These are phyloP conservation scores for Zychaea mexicana DNA, from an alignment of 371 early-diverging fungal genomes.

Conservation along the genomic window DNA sequence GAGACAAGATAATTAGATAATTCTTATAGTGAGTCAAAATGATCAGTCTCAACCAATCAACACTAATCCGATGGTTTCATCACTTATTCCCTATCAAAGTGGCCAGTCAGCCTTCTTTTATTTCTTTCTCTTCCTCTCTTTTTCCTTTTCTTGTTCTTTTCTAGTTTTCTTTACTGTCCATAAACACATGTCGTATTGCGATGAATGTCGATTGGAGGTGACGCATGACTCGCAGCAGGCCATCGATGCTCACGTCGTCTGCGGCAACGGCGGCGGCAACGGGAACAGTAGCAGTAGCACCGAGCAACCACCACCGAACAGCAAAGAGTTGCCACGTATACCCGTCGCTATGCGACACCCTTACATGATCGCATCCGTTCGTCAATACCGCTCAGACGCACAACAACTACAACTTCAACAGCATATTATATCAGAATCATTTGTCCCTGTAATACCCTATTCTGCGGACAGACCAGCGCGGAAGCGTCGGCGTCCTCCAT, in stretches of 20 bases:
- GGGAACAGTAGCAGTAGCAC: not conserved
- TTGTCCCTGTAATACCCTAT: conserved; percentile 46
- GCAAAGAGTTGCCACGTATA: conserved; percentile 16
- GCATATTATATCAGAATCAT: conserved; percentile 51
- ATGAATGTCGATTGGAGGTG: not conserved
- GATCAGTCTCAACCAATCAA: not conserved
- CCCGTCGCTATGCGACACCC: conserved; percentile 48
- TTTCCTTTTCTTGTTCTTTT: not conserved
- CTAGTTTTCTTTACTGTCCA: not conserved
- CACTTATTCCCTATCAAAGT: not conserved
- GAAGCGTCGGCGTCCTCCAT: conserved; percentile 70
- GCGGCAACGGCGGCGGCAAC: not conserved
- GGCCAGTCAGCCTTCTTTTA: not conserved
- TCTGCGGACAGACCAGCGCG: conserved; percentile 34
- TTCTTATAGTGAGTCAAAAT: not conserved
- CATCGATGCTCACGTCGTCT: not conserved
- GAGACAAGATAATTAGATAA: not conserved
- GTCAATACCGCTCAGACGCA: conserved; percentile 38
- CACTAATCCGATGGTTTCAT: not conserved
- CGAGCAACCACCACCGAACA: conserved; percentile 28
- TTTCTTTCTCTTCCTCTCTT: not conserved
- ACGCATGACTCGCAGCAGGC: not conserved
- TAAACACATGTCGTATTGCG: not conserved
- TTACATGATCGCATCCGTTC: conserved; percentile 32
- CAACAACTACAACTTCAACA: conserved; percentile 45